Base-by-base conservation (phyloP, 2,329 filamentous ascomycete genomes). In the Aplosporella prunicola region DNA sequence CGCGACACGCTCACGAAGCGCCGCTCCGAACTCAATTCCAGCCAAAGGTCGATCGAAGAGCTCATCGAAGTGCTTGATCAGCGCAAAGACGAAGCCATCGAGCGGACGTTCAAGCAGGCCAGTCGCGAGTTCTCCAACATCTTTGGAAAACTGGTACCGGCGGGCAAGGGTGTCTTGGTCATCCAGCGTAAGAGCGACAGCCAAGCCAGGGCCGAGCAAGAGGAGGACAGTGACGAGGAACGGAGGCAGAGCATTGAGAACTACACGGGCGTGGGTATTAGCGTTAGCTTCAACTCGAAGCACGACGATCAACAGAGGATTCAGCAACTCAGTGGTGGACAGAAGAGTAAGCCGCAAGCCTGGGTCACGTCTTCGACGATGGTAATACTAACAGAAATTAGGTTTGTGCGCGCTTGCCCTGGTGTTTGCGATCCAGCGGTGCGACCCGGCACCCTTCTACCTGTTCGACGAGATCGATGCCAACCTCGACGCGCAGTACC, bases 381-480 rank as follows among this genome's bases (percentile, higher is more conserved):
- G 27, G 9, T 8, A 29, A 29, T 9, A 8, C 42, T 52, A 47
- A 51, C 39, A 9, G 7, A 7, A 11, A 8, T 31, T 45, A 87
- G 83, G 85, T 75, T 70, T 96, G 44, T 96, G 89, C 61, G 91
- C 91, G 8, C 76, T 98, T n/a, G 93, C 91, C 29, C 76, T 98
- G 35, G 93, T 98, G 49, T 98, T 98, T 57, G 91, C 91, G n/a
- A 93, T 98, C 49, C 91, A 98, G 62, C 85, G 88, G 49, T 94
- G 89, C 42, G 91, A 98, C 58, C 91, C 89, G 8, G 93, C 89
- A 29, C 91, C 91, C 1, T 96, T 98, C 71, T 95, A 98, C 58
- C 88, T 98, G 52, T 98, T 98, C 51, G 91, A 98, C 60, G 91
- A 98, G 63, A 94, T 98, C 46, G 91, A 98, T 56, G 91, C 91